These are phyloP conservation scores for Mycena alexandri DNA, from an alignment of 768 basidiomycete genomes.

Conservation along the genomic window DNA sequence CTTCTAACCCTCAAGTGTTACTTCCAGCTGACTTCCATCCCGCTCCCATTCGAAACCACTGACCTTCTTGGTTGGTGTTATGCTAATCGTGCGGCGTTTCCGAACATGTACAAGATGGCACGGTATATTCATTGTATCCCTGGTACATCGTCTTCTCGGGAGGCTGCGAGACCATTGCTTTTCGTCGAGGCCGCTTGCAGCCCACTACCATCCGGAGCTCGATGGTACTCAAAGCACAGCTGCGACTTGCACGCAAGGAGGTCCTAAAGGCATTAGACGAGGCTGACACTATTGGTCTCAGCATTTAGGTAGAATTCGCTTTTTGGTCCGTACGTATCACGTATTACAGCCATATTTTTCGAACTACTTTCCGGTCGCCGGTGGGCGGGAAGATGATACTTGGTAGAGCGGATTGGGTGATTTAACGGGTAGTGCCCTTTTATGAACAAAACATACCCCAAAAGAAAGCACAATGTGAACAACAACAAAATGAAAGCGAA, in stretches of 20 bases:
- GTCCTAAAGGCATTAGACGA: slow-evolving; percentile 8
- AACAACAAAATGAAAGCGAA: no score
- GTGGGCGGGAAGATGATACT: no score
- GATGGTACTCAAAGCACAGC: slow-evolving; percentile 19
- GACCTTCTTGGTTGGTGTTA: slow-evolving; percentile 19
- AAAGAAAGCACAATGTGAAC: no score
- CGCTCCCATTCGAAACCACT: slow-evolving; percentile 5
- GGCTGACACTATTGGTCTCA: slow-evolving; percentile 11
- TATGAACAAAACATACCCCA: no score
- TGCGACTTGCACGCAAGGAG: slow-evolving; percentile 16
- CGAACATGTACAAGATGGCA: slow-evolving; percentile 19
- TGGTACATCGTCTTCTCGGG: slow-evolving; percentile 21
- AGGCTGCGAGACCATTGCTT: slow-evolving; percentile 17
- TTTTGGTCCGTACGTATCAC: slow-evolving; percentile 12
- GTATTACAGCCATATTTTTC: no score
- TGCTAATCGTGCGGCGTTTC: slow-evolving; percentile 16
- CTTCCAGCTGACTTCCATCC: slow-evolving; percentile 16
- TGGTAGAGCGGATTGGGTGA: no score
- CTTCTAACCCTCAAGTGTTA: slow-evolving; percentile 23
- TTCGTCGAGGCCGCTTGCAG: slow-evolving; percentile 18
- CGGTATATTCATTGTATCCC: slow-evolving; percentile 17
- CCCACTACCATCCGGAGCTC: slow-evolving; percentile 14
- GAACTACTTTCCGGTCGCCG: no score
- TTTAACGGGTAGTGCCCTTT: no score
- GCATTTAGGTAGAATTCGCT: background rate